Conservation (phyloP, 495 filamentous ascomycete species). For the Rostrohypoxylon terebratum region DNA sequence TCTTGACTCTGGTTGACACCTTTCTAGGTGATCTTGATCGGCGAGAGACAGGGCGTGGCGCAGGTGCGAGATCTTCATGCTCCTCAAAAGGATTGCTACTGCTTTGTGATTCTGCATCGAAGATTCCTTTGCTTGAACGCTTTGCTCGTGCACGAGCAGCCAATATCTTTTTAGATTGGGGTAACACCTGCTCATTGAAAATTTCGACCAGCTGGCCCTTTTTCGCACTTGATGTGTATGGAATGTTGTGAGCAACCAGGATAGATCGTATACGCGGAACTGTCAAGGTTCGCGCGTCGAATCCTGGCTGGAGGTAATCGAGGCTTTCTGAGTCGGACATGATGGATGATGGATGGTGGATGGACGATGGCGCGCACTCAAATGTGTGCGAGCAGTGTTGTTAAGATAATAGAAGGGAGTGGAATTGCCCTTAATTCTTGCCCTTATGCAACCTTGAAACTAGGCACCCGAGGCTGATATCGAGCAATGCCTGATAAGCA, state of each 20-base stretch:
- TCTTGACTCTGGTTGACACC: constrained; percentile 57
- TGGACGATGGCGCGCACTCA: neutral
- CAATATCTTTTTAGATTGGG: constrained; percentile 79
- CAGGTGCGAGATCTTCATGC: constrained; percentile 52
- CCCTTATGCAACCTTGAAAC: constrained; percentile 14
- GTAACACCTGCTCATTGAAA: constrained; percentile 81
- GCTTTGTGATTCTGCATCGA: constrained; percentile 73
- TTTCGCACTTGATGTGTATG: constrained; percentile 84
- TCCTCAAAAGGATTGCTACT: constrained; percentile 57
- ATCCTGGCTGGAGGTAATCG: constrained; percentile 85
- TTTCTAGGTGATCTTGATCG: constrained; percentile 63
- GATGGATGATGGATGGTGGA: constrained; percentile 59
- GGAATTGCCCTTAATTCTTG: neutral
- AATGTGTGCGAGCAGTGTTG: neutral
- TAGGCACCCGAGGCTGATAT: constrained; percentile 5
- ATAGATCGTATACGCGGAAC: constrained; percentile 88
- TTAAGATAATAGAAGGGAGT: constrained; percentile 13
- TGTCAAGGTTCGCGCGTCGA: constrained; percentile 85
- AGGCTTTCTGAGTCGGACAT: constrained; percentile 75
- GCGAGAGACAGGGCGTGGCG: constrained; percentile 57
- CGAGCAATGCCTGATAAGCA: constrained; percentile 13
- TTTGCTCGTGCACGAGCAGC: constrained; percentile 78
- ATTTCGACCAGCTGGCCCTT: constrained; percentile 87
- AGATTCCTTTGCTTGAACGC: constrained; percentile 85
- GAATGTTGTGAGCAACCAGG: constrained; percentile 84